Evolutionary conservation across 179 eudicot species (phyloP), one percentile per base, ranked within the genome.

Genomic region (Heliamphora ciliata): DNA sequence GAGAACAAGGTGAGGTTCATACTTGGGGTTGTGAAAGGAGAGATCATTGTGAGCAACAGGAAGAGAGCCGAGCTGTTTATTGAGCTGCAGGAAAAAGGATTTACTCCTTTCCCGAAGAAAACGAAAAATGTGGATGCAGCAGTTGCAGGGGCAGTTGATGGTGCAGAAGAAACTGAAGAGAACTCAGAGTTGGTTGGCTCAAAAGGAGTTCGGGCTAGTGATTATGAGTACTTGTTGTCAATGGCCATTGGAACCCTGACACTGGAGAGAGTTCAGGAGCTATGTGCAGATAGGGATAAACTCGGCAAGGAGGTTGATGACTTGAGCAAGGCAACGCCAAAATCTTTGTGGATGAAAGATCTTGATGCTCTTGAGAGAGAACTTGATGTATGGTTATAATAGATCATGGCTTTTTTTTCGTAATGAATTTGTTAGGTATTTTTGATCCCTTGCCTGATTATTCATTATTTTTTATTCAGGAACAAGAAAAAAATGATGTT

Each of bases 1-100:
- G 90, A 90, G 52, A 94, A 95, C 87, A 95, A 89, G 85, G 92
- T 91, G 5, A 86, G 97, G 82, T 95, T 95, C 79, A 94, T 95
- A 64, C 90, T 89, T 18, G 93, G 88, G 77, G 98, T 94, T 79
- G 97, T 95, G 71, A 92, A 90, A 61, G 95, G 89, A 47, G 93
- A 90, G 68, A 90, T 95, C 80, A 82, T 91, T 8, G 97, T 92
- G 83, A 89, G 88, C 91, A 95, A 91, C 84, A 90, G 92, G 83
- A 95, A 90, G 87, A 91, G 89, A 85, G 96, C 90, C 17, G 98
- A 91, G 69, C 80, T 95, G 85, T 89, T 91, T 52, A 81, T 85
- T 56, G 98, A 95, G 79, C 84, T 95, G 87, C 87, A 87, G 48
- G 87, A 86, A 58, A 95, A 85, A 84, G 94, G 93, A 44, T 95